Conservation (phyloP, 2,329 filamentous ascomycete genomes). For the Fusarium haematococcum region DNA sequence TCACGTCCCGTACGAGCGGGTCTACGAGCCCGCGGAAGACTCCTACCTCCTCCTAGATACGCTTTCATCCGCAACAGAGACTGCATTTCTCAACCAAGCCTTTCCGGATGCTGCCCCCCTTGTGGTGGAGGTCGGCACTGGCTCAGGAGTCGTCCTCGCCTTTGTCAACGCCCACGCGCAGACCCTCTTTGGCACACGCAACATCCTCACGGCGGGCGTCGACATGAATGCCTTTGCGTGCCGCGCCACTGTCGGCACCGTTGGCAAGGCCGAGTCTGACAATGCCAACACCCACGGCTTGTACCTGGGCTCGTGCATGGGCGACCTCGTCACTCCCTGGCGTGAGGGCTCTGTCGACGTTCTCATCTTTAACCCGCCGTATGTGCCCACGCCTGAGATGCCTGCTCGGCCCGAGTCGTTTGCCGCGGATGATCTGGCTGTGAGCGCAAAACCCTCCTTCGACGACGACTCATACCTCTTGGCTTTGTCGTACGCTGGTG, state of each 20-base stretch:
- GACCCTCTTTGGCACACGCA: conserved; percentile 76
- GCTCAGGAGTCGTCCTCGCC: conserved; percentile 92
- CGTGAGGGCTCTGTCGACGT: conserved; percentile 75
- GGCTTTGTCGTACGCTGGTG: conserved; percentile 89
- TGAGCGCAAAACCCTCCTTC: conserved; percentile 62
- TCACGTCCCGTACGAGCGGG: conserved; percentile 86
- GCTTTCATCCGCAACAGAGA: conserved; percentile 78
- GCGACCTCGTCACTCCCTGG: conserved; percentile 76
- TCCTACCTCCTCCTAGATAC: conserved; percentile 95
- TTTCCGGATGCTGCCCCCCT: conserved; percentile 71
- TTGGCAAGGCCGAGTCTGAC: conserved; percentile 58
- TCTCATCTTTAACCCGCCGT: conserved; percentile 96
- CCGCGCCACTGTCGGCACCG: conserved; percentile 77
- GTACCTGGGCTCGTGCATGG: conserved; percentile 75
- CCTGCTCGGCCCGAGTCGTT: conserved; percentile 63
- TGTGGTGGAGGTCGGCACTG: conserved; percentile 87
- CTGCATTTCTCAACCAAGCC: conserved; percentile 72
- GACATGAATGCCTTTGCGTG: conserved; percentile 92
- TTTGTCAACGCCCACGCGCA: conserved; percentile 84
- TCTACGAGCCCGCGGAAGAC: conserved; percentile 97
- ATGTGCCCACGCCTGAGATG: conserved; percentile 86
- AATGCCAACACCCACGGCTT: conserved; percentile 54
- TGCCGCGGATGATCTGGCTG: conserved; percentile 37
- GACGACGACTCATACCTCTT: conserved; percentile 87
- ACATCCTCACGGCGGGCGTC: conserved; percentile 79